Evolutionary conservation across 2,329 filamentous ascomycete species (phyloP), one percentile per base, ranked within the genome.

Genomic region (Metarhizium anisopliae): DNA sequence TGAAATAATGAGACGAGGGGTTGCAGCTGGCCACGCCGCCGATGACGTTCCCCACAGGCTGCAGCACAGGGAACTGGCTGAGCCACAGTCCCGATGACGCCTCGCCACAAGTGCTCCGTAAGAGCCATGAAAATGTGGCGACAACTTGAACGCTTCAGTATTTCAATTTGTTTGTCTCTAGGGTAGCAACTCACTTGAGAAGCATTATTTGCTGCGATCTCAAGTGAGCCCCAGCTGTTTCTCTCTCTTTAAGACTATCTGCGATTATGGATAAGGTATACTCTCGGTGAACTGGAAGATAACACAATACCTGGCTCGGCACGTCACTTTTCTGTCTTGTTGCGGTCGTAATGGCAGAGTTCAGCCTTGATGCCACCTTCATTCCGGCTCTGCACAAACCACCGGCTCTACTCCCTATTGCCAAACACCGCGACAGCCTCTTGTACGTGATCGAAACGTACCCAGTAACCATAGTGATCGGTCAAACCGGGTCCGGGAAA

Each of bases 401-500:
- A 1, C 75, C 90, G 4, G 80, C 87, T 7, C 75, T 96, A 2
- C 79, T 99, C 2, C 93, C 94, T 0, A 96, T 99, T 59, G 84
- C 92, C 36, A 87, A 88, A 61, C 87, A 97, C 63, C 84, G 84
- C 59, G 80, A 94, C 56, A 84, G 79, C 54, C 76, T 99, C 2
- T 80, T 96, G 2, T 97, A 96, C 71, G 79, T 92, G 14, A 82
- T 96, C 57, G 93, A 97, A 69, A 91, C 83, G 7, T 83, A 84
- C 60, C 86, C 89, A 0, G 86, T 97, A 56, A 93, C 89, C 0
- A 90, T 97, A 52, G 84, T 97, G 13, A 85, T 97, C 55, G 94
- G 93, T 8, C 91, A 96, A 67, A 97, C 94, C 1, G 94, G 94
- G 4, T 95, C 89, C 29, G 92, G 93, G 47, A 97, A 97, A 72